Evolutionary conservation across 305 asterid species (phyloP), one percentile per base, ranked within the genome.

Genomic region (Fraxinus albicans): DNA sequence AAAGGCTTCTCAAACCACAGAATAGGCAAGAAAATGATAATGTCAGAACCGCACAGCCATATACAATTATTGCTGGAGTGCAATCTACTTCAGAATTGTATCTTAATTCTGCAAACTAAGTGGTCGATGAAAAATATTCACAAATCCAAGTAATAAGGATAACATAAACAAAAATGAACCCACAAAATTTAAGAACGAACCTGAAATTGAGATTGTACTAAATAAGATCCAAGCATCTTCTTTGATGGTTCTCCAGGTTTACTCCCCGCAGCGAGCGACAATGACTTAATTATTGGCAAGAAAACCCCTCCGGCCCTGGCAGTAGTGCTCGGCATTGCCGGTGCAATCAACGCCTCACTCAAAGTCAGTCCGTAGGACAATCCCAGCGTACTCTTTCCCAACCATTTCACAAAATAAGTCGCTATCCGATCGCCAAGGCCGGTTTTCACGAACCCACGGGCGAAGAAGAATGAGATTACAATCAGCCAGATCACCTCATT

Each of bases 311-410:
- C 99, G 8, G 97, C 99, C 83, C 99, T 93, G 0, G 99, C 99
- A 4, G 99, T 96, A 83, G 99, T 94, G 85, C 99, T 96, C 27
- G 98, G 98, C 99, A 96, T 96, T 33, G 98, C 99, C 81, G 97
- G 98, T 60, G 99, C 95, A 80, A 96, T 94, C 94, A 96, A 85
- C 0, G 98, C 98, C 93, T 96, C 99, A 77, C 98, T 93, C 88
- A 96, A 75, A 25, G 98, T 86, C 90, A 96, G 83, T 34, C 99
- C 98, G 82, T 94, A 96, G 0, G 99, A 96, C 94, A 96, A 86
- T 6, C 99, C 98, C 44, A 96, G 87, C 10, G 99, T 96, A 69
- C 98, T 94, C 83, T 93, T 94, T 78, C 99, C 99, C 81, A 96
- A 80, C 97, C 97, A 96, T 79, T 93, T 96, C 15, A 96, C 98